A percentile compares a stretch with the other conserved stretches of the same genome.
phyloP scores from a whole-genome alignment of 2,329 filamentous ascomycete species.

The Aspergillus carbonarius region DNA sequence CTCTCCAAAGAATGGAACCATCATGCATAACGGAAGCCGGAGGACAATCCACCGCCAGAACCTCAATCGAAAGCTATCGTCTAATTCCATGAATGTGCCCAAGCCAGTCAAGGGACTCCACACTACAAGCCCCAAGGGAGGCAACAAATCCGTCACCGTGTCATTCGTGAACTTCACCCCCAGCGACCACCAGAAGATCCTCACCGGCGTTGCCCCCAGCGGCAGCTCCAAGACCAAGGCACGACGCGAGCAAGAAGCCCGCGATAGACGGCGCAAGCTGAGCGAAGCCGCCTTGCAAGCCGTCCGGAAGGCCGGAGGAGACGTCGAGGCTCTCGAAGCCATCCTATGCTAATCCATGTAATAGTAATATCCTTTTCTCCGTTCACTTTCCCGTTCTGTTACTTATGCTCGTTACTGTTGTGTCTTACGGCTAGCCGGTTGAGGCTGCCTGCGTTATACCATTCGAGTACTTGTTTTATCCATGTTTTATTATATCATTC shows the following conservation, averaged over 20 bases:
- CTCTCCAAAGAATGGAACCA: constrained; percentile 30
- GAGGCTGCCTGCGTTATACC: neutral
- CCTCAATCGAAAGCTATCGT: constrained; percentile 43
- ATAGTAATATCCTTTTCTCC: constrained; percentile 14
- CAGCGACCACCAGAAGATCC: constrained; percentile 71
- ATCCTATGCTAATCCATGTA: constrained; percentile 34
- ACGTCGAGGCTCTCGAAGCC: constrained; percentile 46
- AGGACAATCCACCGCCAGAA: constrained; percentile 37
- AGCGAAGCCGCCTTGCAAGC: constrained; percentile 45
- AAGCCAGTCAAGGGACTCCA: constrained; percentile 32
- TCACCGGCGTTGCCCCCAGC: constrained; percentile 87
- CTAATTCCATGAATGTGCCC: constrained; percentile 32
- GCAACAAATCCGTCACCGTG: constrained; percentile 47
- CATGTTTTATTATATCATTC: constrained; percentile 13
- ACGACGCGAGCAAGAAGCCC: constrained; percentile 82
- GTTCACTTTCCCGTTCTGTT: constrained; percentile 9
- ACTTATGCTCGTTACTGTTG: constrained; percentile 4
- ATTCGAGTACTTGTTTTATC: neutral
- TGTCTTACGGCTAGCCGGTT: neutral
- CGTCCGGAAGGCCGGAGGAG: constrained; percentile 46
- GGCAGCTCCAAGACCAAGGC: constrained; percentile 94
- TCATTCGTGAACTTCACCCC: constrained; percentile 91
- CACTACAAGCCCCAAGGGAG: constrained; percentile 31
- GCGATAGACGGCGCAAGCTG: constrained; percentile 63
- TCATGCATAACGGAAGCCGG: constrained; percentile 25